phyloP scores from a whole-genome alignment of 2,329 filamentous ascomycete species.

The Didymella exigua region DNA sequence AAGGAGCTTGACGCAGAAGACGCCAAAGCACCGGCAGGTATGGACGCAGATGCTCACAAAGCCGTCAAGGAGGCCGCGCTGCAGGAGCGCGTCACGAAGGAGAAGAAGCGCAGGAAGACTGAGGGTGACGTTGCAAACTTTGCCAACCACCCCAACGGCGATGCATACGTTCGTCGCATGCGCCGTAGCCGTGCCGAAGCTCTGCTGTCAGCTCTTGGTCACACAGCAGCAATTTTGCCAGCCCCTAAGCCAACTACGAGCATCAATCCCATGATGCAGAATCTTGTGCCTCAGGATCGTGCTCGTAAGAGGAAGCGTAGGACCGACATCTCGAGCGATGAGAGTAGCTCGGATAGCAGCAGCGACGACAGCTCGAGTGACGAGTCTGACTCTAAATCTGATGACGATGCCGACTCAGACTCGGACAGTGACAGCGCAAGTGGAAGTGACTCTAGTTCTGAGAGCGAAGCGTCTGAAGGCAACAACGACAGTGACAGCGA shows the following conservation, averaged over 20 bases:
- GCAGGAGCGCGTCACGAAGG: slow-evolving; percentile 40
- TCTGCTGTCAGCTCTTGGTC: slow-evolving; percentile 38
- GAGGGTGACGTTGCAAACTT: slow-evolving; percentile 40
- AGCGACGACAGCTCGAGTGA: slow-evolving; percentile 30
- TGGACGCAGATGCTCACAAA: slow-evolving; percentile 42
- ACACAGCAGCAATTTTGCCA: slow-evolving; percentile 31
- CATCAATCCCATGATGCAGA: slow-evolving; percentile 25
- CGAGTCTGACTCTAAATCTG: slow-evolving; percentile 29
- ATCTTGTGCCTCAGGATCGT: slow-evolving; percentile 21
- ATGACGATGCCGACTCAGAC: slow-evolving; percentile 11
- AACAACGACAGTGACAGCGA: slow-evolving; percentile 22
- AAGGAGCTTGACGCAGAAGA: slow-evolving; percentile 55
- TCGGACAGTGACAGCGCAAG: slow-evolving; percentile 12
- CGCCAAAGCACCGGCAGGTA: slow-evolving; percentile 37
- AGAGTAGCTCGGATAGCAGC: slow-evolving; percentile 43
- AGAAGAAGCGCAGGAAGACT: slow-evolving; percentile 38
- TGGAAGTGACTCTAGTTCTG: slow-evolving; percentile 8
- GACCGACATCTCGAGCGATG: slow-evolving; percentile 38
- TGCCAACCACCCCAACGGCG: slow-evolving; percentile 30
- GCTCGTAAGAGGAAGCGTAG: slow-evolving; percentile 39
- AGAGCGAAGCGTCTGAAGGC: slow-evolving; percentile 6
- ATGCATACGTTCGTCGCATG: slow-evolving; percentile 43
- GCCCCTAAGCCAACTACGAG: slow-evolving; percentile 17
- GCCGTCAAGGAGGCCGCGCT: slow-evolving; percentile 47
- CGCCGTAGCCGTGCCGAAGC: slow-evolving; percentile 42